Conservation (phyloP, 352 stramenopile genomes). For the Elongisporangium prolatum region DNA sequence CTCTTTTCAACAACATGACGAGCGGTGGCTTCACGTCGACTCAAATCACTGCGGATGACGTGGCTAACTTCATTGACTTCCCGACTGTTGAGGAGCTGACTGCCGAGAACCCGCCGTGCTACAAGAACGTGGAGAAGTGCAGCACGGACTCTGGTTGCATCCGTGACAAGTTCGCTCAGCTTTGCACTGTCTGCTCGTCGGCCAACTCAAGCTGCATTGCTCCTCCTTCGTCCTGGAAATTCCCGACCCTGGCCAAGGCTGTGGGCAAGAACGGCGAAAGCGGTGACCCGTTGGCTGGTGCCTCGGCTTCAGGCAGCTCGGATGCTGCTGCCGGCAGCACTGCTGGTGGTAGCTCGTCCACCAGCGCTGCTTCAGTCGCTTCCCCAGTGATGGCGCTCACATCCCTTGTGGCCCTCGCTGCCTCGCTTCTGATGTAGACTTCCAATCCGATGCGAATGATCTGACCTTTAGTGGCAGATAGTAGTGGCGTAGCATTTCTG, state of each 20-base stretch:
- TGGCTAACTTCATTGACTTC: slow-evolving; percentile 46
- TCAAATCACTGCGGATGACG: slow-evolving; percentile 20
- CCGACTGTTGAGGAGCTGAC: slow-evolving; percentile 39
- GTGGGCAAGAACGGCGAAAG: slow-evolving; percentile 44
- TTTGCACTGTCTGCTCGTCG: slow-evolving; percentile 51
- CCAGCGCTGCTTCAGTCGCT: neutral
- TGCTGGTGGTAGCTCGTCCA: slow-evolving; percentile 13
- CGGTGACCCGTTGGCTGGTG: slow-evolving; percentile 9
- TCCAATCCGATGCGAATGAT: too few species aligned
- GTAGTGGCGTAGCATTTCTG: too few species aligned
- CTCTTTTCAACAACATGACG: slow-evolving; percentile 49
- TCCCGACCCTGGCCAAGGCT: slow-evolving; percentile 41
- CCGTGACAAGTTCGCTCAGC: slow-evolving; percentile 53
- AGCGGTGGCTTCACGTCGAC: slow-evolving; percentile 31
- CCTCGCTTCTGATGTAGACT: neutral
- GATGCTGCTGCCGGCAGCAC: too few species aligned
- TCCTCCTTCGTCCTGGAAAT: slow-evolving; percentile 37
- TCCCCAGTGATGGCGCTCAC: neutral
- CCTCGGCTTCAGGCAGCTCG: too few species aligned
- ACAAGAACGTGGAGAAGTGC: slow-evolving; percentile 57
- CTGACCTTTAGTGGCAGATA: too few species aligned
- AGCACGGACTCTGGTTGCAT: slow-evolving; percentile 47
- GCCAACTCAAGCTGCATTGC: slow-evolving; percentile 26
- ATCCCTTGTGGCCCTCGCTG: neutral
- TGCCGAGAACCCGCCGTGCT: slow-evolving; percentile 59